Evolutionary conservation across 495 filamentous ascomycete genomes (phyloP).

Genomic region (Penicillium dipodomyicola): DNA sequence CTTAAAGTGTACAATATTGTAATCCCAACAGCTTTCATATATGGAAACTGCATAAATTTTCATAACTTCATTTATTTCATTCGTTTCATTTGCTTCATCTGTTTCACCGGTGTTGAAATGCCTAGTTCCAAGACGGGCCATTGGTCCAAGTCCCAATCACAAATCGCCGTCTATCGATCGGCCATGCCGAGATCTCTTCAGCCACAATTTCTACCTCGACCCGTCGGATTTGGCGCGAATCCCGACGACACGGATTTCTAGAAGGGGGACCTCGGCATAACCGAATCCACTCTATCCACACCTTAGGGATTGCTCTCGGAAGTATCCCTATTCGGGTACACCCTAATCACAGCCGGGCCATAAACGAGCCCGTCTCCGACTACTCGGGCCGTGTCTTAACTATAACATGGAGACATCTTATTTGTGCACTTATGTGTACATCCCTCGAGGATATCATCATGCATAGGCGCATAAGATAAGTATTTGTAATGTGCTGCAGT

Average conservation of each 20-base stretch:
- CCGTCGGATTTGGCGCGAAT: background rate
- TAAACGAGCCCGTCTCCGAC: background rate
- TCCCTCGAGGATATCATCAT: background rate
- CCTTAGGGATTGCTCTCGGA: background rate
- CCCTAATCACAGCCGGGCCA: background rate
- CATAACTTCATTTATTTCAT: background rate
- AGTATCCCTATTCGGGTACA: background rate
- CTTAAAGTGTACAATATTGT: no score
- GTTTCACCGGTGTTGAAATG: no score
- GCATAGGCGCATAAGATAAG: background rate
- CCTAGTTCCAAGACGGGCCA: background rate
- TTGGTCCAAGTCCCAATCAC: conserved; percentile 1
- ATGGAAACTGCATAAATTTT: background rate
- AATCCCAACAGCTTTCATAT: background rate
- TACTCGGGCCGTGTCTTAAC: background rate
- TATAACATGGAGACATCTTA: background rate
- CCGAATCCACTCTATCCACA: background rate
- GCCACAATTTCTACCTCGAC: background rate
- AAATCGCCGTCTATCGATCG: background rate
- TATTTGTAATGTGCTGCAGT: background rate
- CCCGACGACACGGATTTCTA: background rate
- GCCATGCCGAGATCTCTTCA: background rate
- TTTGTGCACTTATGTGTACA: background rate
- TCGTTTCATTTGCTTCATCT: background rate
- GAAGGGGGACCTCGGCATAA: background rate